These are phyloP conservation scores for Iris macrosiphon DNA, from an alignment of 106 monocot species.

Conservation along the genomic window DNA sequence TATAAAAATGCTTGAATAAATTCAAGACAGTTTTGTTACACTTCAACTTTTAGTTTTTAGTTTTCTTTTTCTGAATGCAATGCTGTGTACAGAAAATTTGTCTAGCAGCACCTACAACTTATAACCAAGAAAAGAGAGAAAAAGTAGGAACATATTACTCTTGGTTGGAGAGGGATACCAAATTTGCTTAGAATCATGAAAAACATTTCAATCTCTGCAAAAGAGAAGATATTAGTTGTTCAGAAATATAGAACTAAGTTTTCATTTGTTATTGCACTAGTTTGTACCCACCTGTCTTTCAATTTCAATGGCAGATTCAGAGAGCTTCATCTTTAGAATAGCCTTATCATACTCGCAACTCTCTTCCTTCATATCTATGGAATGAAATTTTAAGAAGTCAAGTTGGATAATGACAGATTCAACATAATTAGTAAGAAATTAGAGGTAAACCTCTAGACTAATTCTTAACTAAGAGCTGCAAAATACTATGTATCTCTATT, in stretches of 20 bases:
- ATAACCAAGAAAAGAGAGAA: too few relatives aligned
- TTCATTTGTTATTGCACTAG: neutral
- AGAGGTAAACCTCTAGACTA: neutral
- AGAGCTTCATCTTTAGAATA: conserved; percentile 57
- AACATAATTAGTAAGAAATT: neutral
- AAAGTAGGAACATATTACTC: neutral
- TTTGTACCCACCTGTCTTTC: conserved; percentile 50
- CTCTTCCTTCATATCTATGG: conserved; percentile 41
- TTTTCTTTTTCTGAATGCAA: too few relatives aligned
- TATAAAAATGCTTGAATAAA: too few relatives aligned
- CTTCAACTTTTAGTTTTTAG: too few relatives aligned
- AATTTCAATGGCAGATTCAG: conserved; percentile 54
- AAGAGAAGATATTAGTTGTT: neutral
- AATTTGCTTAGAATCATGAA: conserved; percentile 3
- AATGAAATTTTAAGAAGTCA: neutral
- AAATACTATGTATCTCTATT: neutral
- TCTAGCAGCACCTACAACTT: too few relatives aligned
- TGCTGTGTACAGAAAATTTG: too few relatives aligned
- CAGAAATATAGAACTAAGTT: neutral
- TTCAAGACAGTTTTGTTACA: too few relatives aligned
- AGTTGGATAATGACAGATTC: neutral
- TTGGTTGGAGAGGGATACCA: neutral
- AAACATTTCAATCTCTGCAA: conserved; percentile 23
- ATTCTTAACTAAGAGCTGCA: neutral
- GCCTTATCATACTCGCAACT: conserved; percentile 51